Conservation (phyloP, 164 flowering plant genomes). For the Magnolia sinica region DNA sequence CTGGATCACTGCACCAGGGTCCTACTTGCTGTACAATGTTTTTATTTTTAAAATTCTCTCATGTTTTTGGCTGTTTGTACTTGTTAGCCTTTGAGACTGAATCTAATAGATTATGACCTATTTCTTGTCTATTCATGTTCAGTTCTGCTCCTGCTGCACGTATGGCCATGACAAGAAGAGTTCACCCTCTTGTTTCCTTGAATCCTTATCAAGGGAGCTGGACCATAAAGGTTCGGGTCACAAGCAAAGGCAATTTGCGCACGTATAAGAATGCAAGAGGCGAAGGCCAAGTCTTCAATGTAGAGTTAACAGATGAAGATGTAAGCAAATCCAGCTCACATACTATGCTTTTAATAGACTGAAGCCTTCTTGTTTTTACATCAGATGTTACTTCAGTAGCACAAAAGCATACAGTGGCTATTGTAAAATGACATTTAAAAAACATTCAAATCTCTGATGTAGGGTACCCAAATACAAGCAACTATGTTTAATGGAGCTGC, state of each 20-base stretch:
- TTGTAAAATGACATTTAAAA: too few relatives aligned
- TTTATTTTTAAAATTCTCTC: too few relatives aligned
- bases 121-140: conserved; percentile 8
- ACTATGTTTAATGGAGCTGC: conserved; percentile 98
- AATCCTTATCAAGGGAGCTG: conserved; percentile 95
- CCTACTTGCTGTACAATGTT: too few relatives aligned
- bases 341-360: too few relatives aligned
- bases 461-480: conserved; percentile 99
- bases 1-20: too few relatives aligned
- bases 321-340: conserved; percentile 34
- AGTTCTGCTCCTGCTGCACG: conserved; percentile 86
- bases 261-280: conserved; percentile 45
- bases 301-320: conserved; percentile 92
- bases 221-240: conserved; percentile 86
- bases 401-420: too few relatives aligned
- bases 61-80: too few relatives aligned
- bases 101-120: too few relatives aligned
- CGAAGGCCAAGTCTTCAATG: conserved; percentile 65
- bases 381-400: too few relatives aligned
- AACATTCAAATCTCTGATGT: conserved; percentile 8
- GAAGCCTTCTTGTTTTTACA: too few relatives aligned
- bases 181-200: conserved; percentile 82
- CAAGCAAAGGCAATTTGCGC: conserved; percentile 49
- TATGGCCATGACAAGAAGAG: conserved; percentile 87
- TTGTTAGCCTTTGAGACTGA: too few relatives aligned